phyloP scores from a whole-genome alignment of 164 flowering plant species.

The Buxus sempervirens region DNA sequence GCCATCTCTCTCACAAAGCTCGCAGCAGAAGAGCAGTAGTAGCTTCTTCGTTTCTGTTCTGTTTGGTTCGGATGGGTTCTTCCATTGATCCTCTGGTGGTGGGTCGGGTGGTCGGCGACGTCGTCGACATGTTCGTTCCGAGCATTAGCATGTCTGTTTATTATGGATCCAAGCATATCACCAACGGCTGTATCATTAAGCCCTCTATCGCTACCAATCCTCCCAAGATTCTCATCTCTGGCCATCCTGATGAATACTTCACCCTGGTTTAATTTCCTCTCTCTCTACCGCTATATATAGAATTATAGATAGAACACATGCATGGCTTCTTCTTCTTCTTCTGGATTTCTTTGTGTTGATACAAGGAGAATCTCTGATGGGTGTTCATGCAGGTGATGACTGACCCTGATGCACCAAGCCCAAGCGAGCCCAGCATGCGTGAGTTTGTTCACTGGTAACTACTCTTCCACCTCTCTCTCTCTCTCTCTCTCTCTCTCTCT shows the following conservation, averaged over 20 bases:
- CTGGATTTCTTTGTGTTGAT: background rate
- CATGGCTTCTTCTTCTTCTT: background rate
- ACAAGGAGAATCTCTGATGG: background rate
- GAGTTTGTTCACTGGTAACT: slow-evolving; percentile 74
- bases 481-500: background rate
- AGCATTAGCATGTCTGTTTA: slow-evolving; percentile 44
- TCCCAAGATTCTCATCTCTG: slow-evolving; percentile 52
- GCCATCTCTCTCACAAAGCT: background rate
- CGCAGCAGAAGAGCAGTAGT: too few species aligned
- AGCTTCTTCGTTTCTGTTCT: too few species aligned
- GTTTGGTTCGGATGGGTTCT: slow-evolving; percentile 28
- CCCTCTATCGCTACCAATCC: slow-evolving; percentile 52
- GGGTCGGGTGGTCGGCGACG: slow-evolving; percentile 74
- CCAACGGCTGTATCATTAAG: slow-evolving; percentile 65
- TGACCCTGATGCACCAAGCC: slow-evolving; percentile 91
- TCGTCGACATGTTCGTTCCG: slow-evolving; percentile 76
- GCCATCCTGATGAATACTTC: slow-evolving; percentile 40
- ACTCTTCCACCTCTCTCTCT: background rate
- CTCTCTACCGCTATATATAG: background rate
- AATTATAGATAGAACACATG: too few species aligned
- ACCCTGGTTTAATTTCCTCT: slow-evolving; percentile 38
- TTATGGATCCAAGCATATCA: slow-evolving; percentile 59
- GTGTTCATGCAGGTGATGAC: slow-evolving; percentile 56
- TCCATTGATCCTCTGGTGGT: slow-evolving; percentile 63
- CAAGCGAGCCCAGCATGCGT: slow-evolving; percentile 70